A percentile compares a stretch with the other conserved stretches of the same genome.
Evolutionary conservation across 169 alveolate species (phyloP).

Genomic region (Plasmodium vivax): DNA sequence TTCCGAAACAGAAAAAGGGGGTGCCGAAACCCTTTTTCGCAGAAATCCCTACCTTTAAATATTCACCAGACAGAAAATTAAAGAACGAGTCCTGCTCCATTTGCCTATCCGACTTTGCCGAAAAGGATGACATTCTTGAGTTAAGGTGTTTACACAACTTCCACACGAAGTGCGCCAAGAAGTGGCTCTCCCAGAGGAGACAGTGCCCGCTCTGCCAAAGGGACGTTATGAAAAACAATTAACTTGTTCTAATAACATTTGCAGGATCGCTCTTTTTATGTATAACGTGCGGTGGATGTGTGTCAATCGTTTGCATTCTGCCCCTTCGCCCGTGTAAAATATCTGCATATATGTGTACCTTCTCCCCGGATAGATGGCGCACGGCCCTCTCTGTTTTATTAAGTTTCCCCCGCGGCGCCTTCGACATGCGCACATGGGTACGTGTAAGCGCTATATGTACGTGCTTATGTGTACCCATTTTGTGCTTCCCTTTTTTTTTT

Average conservation of each 20-base stretch:
- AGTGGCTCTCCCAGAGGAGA: conserved; percentile 80
- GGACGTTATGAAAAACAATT: conserved; percentile 53
- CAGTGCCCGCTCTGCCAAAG: conserved; percentile 83
- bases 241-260: background rate
- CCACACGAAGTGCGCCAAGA: conserved; percentile 81
- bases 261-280: background rate
- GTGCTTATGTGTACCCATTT: background rate
- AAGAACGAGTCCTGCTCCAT: conserved; percentile 80
- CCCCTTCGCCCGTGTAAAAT: background rate
- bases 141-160: conserved; percentile 80
- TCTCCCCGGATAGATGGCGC: background rate
- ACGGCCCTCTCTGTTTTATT: background rate
- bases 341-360: background rate
- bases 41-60: conserved; percentile 61
- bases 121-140: conserved; percentile 76
- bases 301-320: background rate
- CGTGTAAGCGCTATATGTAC: background rate
- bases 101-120: conserved; percentile 80
- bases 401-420: background rate
- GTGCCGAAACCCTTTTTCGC: conserved; percentile 40
- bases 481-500: background rate
- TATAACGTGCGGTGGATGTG: background rate
- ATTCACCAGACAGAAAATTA: conserved; percentile 44
- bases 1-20: conserved; percentile 72
- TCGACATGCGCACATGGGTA: background rate